phyloP scores from a whole-genome alignment of 768 basidiomycete genomes.

The Polyporus arcularius region DNA sequence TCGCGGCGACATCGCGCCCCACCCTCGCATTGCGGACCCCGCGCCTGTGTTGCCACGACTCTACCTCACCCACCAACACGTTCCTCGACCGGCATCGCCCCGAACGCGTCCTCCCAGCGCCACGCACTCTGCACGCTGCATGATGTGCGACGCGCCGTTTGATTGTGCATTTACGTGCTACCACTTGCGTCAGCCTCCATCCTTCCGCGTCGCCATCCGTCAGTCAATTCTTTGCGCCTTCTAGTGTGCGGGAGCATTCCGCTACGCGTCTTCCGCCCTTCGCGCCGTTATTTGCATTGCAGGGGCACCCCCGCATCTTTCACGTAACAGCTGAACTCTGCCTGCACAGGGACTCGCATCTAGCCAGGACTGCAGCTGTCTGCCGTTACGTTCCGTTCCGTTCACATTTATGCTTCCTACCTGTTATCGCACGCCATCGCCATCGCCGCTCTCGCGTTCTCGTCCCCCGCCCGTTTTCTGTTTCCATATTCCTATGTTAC shows the following conservation, averaged over 20 bases:
- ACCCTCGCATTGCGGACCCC: constrained; percentile 12
- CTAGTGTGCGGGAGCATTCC: neutral
- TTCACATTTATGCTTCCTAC: neutral
- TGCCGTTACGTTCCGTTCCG: constrained; percentile 11
- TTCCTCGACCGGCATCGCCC: neutral
- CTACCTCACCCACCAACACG: neutral
- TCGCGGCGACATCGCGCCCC: constrained; percentile 20
- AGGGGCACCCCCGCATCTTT: neutral
- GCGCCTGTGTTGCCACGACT: constrained; percentile 5
- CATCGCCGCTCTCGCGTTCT: neutral
- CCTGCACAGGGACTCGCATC: neutral
- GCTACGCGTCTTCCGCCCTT: constrained; percentile 3
- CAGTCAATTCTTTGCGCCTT: neutral
- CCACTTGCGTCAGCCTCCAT: neutral
- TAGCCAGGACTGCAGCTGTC: constrained; percentile 3
- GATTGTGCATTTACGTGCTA: neutral
- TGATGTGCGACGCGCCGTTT: neutral
- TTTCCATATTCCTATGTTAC: too few relatives aligned
- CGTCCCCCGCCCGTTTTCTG: neutral
- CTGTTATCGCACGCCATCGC: constrained; percentile 20
- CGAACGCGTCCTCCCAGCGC: constrained; percentile 3
- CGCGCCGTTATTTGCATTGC: constrained; percentile 17
- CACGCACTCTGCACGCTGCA: neutral
- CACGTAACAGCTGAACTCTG: constrained; percentile 1
- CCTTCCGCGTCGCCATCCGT: constrained; percentile 4